Conservation (phyloP, 1,284 basidiomycete species). For the Salmacisia buchloeana region DNA sequence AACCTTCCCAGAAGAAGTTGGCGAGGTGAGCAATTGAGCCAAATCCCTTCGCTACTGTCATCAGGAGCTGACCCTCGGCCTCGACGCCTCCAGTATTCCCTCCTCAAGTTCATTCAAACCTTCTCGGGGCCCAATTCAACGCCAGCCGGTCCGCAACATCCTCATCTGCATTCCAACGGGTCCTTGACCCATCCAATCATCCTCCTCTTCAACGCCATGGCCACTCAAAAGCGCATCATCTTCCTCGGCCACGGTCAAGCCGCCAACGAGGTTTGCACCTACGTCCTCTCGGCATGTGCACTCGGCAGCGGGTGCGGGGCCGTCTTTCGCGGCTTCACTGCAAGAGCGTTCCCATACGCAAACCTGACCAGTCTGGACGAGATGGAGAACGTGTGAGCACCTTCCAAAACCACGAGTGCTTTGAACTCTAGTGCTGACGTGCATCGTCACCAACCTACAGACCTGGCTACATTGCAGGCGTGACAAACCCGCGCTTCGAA, state of each 20-base stretch:
- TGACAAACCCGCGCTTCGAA: constrained; percentile 93
- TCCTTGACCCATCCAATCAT: constrained; percentile 85
- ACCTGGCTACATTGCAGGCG: constrained; percentile 86
- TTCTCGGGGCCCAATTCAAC: constrained; percentile 63
- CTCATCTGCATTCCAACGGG: constrained; percentile 87
- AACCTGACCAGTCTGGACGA: constrained; percentile 82
- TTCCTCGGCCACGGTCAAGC: constrained; percentile 76
- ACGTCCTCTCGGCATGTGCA: constrained; percentile 87
- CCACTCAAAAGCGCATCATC: constrained; percentile 87
- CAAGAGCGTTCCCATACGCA: constrained; percentile 86
- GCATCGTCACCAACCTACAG: constrained; percentile 51
- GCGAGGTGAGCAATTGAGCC: constrained; percentile 68
- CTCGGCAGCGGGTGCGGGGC: constrained; percentile 82
- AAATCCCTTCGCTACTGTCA: background rate
- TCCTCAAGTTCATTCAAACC: constrained; percentile 80
- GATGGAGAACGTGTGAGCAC: constrained; percentile 70
- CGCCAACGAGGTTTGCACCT: constrained; percentile 74
- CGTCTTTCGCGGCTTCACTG: constrained; percentile 69
- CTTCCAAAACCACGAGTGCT: too few species aligned
- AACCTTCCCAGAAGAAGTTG: constrained; percentile 72
- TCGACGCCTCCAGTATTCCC: constrained; percentile 82
- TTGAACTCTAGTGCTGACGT: too few species aligned
- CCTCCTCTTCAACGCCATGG: constrained; percentile 86
- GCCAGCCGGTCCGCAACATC: constrained; percentile 70
- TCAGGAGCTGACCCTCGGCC: constrained; percentile 48